A percentile compares a stretch with the other conserved stretches of the same genome.
Evolutionary conservation across 805 yeast species (phyloP).

Genomic region (Metschnikowia proteae): DNA sequence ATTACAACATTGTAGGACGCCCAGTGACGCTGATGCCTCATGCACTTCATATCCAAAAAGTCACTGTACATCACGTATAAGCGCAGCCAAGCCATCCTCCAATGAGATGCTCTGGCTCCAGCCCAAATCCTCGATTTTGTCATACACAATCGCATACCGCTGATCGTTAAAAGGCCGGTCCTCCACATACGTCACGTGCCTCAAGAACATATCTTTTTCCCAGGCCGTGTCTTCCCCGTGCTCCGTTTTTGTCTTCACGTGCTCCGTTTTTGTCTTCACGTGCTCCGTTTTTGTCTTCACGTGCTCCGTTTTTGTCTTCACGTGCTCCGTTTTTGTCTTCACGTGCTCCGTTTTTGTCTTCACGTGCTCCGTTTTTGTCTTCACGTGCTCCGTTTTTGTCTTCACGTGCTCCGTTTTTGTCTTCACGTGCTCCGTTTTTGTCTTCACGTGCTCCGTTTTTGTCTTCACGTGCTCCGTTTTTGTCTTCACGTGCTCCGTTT

Average conservation of each 20-base stretch:
- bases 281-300: neutral
- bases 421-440: no score
- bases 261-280: no score
- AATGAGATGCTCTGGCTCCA: conserved; percentile 28
- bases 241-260: neutral
- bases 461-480: no score
- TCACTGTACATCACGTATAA: neutral
- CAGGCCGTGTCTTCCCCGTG: neutral
- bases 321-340: neutral
- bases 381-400: neutral
- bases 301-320: no score
- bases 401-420: no score
- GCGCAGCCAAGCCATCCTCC: conserved; percentile 20
- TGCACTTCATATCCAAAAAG: no score
- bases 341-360: no score
- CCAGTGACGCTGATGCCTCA: no score
- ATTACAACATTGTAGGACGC: no score
- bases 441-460: neutral
- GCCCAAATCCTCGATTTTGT: conserved; percentile 26
- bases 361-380: no score
- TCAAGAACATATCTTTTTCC: neutral
- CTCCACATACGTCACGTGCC: conserved; percentile 21
- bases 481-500: no score
- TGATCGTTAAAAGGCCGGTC: conserved; percentile 35
- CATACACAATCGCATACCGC: conserved; percentile 24